A percentile compares a stretch with the other conserved stretches of the same genome.
phyloP scores from a whole-genome alignment of 306 rosid genomes.

The Prinsepia uniflora region DNA sequence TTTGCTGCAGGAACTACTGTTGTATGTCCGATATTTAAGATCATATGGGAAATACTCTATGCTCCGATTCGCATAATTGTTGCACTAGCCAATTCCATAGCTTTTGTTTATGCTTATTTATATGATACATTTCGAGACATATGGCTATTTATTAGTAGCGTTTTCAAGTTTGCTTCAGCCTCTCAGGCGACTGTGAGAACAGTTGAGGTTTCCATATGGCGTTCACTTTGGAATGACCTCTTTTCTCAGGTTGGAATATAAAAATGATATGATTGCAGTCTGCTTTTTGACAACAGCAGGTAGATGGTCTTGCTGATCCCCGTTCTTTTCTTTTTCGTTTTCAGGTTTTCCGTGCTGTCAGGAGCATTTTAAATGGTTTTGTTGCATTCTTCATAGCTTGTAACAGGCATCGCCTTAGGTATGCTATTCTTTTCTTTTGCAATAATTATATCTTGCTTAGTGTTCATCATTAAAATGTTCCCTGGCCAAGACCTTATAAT shows the following conservation, averaged over 20 bases:
- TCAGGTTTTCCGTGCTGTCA: slow-evolving; percentile 88
- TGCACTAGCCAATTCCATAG: slow-evolving; percentile 42
- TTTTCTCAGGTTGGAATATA: slow-evolving; percentile 67
- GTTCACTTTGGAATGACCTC: slow-evolving; percentile 87
- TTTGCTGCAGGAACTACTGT: slow-evolving; percentile 55
- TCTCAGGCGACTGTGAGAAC: slow-evolving; percentile 60
- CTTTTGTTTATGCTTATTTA: slow-evolving; percentile 32
- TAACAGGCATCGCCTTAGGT: slow-evolving; percentile 98
- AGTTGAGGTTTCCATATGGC: slow-evolving; percentile 77
- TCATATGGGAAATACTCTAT: slow-evolving; percentile 62
- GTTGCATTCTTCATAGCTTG: slow-evolving; percentile 86
- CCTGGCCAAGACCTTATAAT: too few species aligned
- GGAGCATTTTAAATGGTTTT: slow-evolving; percentile 78
- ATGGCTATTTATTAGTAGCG: slow-evolving; percentile 50
- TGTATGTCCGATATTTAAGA: slow-evolving; percentile 63
- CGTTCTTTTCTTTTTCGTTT: slow-evolving; percentile 14
- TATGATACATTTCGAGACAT: slow-evolving; percentile 38
- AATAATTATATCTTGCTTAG: neutral
- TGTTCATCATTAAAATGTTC: neutral
- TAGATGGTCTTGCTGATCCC: slow-evolving; percentile 26
- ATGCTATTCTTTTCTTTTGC: slow-evolving; percentile 15
- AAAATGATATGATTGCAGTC: slow-evolving; percentile 9
- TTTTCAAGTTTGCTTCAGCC: slow-evolving; percentile 62
- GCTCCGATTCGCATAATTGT: slow-evolving; percentile 61
- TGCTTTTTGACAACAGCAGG: slow-evolving; percentile 8